Conservation (phyloP, 306 rosid species). For the Hylodesmum podocarpum region DNA sequence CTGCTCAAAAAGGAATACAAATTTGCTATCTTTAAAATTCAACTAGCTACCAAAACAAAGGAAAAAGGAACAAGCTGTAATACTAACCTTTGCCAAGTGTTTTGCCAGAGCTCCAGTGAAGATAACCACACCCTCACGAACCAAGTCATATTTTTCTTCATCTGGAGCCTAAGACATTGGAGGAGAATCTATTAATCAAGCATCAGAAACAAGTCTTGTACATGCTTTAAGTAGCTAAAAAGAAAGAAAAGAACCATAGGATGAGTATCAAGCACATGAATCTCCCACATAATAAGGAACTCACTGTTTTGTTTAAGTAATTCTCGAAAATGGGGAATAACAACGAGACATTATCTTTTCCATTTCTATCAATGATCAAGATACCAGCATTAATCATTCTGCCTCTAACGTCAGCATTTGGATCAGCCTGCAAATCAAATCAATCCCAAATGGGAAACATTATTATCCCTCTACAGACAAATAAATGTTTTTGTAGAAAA, state of each 20-base stretch:
- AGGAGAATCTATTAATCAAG: slow-evolving; percentile 1
- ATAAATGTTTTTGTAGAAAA: slow-evolving; percentile 4
- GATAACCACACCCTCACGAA: slow-evolving; percentile 98
- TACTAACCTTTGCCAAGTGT: slow-evolving; percentile 81
- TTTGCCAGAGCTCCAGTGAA: slow-evolving; percentile 97
- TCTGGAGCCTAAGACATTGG: slow-evolving; percentile 63
- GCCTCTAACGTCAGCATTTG: slow-evolving; percentile 88
- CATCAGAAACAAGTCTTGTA: neutral
- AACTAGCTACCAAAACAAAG: neutral
- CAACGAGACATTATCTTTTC: slow-evolving; percentile 78
- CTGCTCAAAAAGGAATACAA: slow-evolving; percentile 45
- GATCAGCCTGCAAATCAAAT: slow-evolving; percentile 84
- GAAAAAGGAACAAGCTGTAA: neutral
- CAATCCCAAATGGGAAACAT: slow-evolving; percentile 24
- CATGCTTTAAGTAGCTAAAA: neutral
- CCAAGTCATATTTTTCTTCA: slow-evolving; percentile 93
- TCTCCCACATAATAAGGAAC: slow-evolving; percentile 23
- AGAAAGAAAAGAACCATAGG: neutral
- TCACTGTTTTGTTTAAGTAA: slow-evolving; percentile 86
- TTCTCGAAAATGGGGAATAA: slow-evolving; percentile 96
- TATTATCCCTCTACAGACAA: neutral
- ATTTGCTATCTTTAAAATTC: neutral
- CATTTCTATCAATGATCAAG: slow-evolving; percentile 92
- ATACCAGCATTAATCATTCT: slow-evolving; percentile 98
- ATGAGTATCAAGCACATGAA: neutral